Conservation (phyloP, 805 yeast genomes). For the Yueomyces sp. region DNA sequence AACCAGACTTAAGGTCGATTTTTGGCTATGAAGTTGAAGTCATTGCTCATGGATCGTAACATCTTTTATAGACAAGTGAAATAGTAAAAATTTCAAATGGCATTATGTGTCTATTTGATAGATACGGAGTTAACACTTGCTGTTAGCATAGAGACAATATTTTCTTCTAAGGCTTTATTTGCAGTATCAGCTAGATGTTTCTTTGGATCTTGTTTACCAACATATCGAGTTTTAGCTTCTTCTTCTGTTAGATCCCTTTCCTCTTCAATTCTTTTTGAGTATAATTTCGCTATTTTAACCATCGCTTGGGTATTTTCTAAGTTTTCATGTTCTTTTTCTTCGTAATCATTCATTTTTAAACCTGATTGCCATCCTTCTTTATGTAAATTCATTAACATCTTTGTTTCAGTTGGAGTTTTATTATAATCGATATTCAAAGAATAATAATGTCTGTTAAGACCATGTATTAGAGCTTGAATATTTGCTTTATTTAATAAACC, state of each 20-base stretch:
- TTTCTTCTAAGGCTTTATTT: slow-evolving; percentile 74
- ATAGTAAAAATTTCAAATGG: background rate
- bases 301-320: slow-evolving; percentile 57
- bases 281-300: slow-evolving; percentile 83
- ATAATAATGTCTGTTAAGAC: slow-evolving; percentile 91
- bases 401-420: slow-evolving; percentile 84
- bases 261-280: slow-evolving; percentile 80
- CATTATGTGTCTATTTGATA: slow-evolving; percentile 37
- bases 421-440: slow-evolving; percentile 90
- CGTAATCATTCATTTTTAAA: slow-evolving; percentile 61
- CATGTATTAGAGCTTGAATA: slow-evolving; percentile 93
- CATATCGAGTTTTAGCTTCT: slow-evolving; percentile 87
- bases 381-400: slow-evolving; percentile 86
- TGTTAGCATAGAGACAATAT: slow-evolving; percentile 74
- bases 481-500: slow-evolving; percentile 94
- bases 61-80: slow-evolving; percentile 1
- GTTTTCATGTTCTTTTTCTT: slow-evolving; percentile 63
- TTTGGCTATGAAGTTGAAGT: no score
- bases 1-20: no score
- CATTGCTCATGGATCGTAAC: background rate
- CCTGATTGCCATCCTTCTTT: slow-evolving; percentile 96
- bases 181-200: slow-evolving; percentile 89
- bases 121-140: slow-evolving; percentile 86
- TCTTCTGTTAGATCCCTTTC: slow-evolving; percentile 82
- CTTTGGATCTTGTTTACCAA: slow-evolving; percentile 98